A percentile compares a stretch with the other conserved stretches of the same genome.
phyloP scores from a whole-genome alignment of 352 stramenopile species.

The Pythium dissotocum region DNA sequence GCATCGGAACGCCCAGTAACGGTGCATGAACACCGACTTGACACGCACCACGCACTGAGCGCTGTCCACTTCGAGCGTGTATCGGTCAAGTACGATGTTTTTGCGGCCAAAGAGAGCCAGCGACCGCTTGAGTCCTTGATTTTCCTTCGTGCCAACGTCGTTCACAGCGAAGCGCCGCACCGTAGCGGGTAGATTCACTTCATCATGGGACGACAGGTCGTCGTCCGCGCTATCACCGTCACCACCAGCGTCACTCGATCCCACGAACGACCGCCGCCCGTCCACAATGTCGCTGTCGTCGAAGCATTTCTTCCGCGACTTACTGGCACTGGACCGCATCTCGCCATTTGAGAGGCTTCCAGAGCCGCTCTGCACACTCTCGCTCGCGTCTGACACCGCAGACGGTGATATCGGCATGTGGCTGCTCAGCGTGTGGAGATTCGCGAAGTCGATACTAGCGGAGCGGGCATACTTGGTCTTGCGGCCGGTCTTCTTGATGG shows the following conservation, averaged over 20 bases:
- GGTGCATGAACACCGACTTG: constrained; percentile 85
- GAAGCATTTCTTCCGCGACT: constrained; percentile 55
- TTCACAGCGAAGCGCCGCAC: constrained; percentile 77
- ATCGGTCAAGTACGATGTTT: constrained; percentile 74
- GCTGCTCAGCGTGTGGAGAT: constrained; percentile 39
- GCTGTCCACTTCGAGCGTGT: constrained; percentile 78
- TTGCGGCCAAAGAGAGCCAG: constrained; percentile 57
- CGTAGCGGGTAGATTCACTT: constrained; percentile 47
- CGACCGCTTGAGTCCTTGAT: constrained; percentile 50
- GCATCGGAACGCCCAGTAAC: constrained; percentile 79
- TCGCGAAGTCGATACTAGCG: constrained; percentile 74
- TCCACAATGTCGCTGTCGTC: constrained; percentile 85
- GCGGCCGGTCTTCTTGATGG: constrained; percentile 18
- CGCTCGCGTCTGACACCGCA: constrained; percentile 14
- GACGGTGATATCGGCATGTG: constrained; percentile 10
- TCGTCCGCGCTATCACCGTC: constrained; percentile 15
- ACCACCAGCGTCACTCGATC: constrained; percentile 15
- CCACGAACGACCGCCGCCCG: constrained; percentile 23
- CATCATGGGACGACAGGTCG: neutral
- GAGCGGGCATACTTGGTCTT: constrained; percentile 69
- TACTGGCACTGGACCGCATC: constrained; percentile 32
- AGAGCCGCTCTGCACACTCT: constrained; percentile 15
- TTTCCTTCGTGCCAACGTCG: constrained; percentile 66
- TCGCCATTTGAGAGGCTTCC: constrained; percentile 19
- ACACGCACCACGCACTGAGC: constrained; percentile 67